phyloP scores from a whole-genome alignment of 2,329 filamentous ascomycete species.

The Fusarium sp. region DNA sequence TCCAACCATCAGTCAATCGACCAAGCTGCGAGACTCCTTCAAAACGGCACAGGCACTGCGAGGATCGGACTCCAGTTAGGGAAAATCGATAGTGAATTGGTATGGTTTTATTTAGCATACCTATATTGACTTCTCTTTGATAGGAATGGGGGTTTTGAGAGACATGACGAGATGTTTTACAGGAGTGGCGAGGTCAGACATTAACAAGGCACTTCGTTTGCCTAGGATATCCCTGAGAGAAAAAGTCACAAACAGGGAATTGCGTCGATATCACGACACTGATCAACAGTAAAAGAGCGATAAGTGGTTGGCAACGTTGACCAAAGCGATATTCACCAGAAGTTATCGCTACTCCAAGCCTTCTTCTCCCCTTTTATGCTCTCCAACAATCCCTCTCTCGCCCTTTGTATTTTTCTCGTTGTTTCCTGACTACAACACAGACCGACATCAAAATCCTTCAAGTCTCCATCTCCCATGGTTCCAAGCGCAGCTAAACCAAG shows the following conservation, averaged over 20 bases:
- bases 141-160: too few relatives aligned
- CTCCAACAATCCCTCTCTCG: slow-evolving; percentile 58
- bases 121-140: too few relatives aligned
- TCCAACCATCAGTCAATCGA: too few relatives aligned
- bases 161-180: too few relatives aligned
- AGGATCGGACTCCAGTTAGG: not conserved
- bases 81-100: not conserved
- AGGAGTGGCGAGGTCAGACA: too few relatives aligned
- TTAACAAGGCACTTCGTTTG: too few relatives aligned
- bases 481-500: slow-evolving; percentile 86
- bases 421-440: slow-evolving; percentile 80
- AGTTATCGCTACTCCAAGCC: slow-evolving; percentile 41
- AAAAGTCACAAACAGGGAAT: too few relatives aligned
- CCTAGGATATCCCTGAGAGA: too few relatives aligned
- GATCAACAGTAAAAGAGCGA: too few relatives aligned
- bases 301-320: too few relatives aligned
- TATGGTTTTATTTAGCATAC: too few relatives aligned
- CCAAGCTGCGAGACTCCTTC: not conserved
- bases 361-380: slow-evolving; percentile 14
- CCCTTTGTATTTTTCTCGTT: slow-evolving; percentile 64
- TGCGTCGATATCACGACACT: too few relatives aligned
- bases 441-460: slow-evolving; percentile 80
- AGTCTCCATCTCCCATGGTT: slow-evolving; percentile 76
- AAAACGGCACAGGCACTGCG: not conserved
- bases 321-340: slow-evolving; percentile 35